Base-by-base conservation (phyloP, 1,284 basidiomycete genomes). In the Kalmanozyma brasiliensis region DNA sequence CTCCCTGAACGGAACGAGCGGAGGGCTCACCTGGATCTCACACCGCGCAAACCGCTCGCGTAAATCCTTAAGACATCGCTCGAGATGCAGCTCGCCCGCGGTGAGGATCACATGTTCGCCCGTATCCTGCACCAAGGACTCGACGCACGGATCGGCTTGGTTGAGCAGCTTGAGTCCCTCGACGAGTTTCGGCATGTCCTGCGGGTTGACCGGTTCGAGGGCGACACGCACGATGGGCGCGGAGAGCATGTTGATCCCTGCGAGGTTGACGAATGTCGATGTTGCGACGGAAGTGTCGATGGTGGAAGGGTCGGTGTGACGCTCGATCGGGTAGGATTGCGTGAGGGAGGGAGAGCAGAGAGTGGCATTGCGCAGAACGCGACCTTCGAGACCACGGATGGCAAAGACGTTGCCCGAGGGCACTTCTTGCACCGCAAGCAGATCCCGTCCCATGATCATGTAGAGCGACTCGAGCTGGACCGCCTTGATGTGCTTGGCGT, bases 21-120 rank as follows among this genome's bases (percentile, higher is more conserved):
- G 94, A 73, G 94, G 89, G 1, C 94, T 97, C 8, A 91, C 89
- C 73, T 95, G 92, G 44, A 99, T 94, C 49, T 92, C 91, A 48
- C 96, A 89, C 62, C 89, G 89, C 0, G 96, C 95, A 81, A 98
- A 98, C 20, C 95, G 87, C 83, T 98, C 96, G 20, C 92, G 88
- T 17, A 99, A 85, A 82, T 98, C 96, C 83, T 93, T 94, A 47
- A 98, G 83, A 79, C 96, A 99, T 70, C 96, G 88, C 91, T 98
- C 95, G 20, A 98, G 85, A 83, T 98, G 96, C 53, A 99, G 84
- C 82, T 98, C 96, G 52, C 96, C 96, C 0, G 96, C 96, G 8
- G 93, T 92, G 63, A 98, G 84, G 72, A 99, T 97, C 52, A 98
- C 96, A 82, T 97, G 92, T 83, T 99, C 96, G 36, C 96, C 96